Base-by-base conservation (phyloP, 78 protist species). In the Dictyostelium firmibasis region DNA sequence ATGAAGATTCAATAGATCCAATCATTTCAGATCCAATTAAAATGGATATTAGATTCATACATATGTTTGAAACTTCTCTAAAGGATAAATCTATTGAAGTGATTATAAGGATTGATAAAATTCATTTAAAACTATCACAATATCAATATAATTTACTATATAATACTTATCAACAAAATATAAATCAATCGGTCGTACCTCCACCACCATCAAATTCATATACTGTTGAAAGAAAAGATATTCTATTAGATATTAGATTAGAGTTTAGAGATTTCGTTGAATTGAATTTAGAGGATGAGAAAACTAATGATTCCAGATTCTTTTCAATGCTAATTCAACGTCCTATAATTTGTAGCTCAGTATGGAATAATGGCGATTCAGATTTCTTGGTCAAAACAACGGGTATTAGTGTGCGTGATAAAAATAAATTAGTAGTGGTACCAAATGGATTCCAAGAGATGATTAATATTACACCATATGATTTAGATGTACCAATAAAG, bases 101-200 rank as follows among this genome's bases (percentile, higher is more conserved):
- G 0, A 89, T 27, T 3, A 33, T 89, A 0, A 31, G 9, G 3
- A 81, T 77, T 43, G 78, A 78, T 18, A 29, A 25, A 25, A 67
- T 89, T 18, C 23, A 35, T 20, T 57, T 89, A 14, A 81, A 64
- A 41, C 3, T 89, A 29, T 79, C 81, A 11, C 94, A 89, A n/a
- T 89, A 64, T 76, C 94, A 89, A 47, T 89, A 89, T 47, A 89
- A 89, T 47, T 14, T 89, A 33, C 0, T 89, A 9, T 78, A 69
- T 20, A 89, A 89, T 81, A 57, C 74, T 1, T 57, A 79, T 47
- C 57, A 76, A 38, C 94, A 89, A 60, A 89, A 89, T 50, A 31
- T 89, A 7, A 81, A 69, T 47, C 84, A 89, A 69, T 23, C 29
- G 31, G 13, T 70, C 20, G 62, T 79, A 13, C 86, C 93, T 0